Evolutionary conservation across 345 rosid species (phyloP).

Genomic region (Microcos paniculata): DNA sequence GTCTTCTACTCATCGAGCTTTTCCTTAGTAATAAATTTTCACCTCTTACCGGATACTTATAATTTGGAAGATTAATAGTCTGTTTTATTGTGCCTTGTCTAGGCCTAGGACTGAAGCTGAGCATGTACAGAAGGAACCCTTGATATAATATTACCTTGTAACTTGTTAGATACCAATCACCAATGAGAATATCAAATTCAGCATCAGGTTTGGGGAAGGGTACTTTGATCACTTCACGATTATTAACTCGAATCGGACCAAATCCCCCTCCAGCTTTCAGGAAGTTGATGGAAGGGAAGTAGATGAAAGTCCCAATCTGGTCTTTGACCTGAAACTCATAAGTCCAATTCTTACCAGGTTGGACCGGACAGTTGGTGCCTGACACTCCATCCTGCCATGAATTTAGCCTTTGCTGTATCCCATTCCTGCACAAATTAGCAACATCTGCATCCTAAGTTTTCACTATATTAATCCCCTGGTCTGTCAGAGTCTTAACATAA

Average conservation of each 20-base stretch:
- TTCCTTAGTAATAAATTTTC: neutral
- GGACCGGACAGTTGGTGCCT: constrained; percentile 79
- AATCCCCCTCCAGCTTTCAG: constrained; percentile 79
- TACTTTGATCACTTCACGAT: constrained; percentile 41
- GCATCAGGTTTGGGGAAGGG: constrained; percentile 61
- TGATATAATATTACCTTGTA: constrained; percentile 33
- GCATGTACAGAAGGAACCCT: neutral
- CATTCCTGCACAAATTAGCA: constrained; percentile 53
- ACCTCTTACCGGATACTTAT: too few relatives aligned
- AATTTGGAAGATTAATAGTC: too few relatives aligned
- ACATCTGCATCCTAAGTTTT: neutral
- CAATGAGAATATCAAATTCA: constrained; percentile 71
- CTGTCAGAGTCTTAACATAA: neutral
- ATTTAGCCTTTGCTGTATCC: constrained; percentile 62
- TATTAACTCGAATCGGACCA: constrained; percentile 57
- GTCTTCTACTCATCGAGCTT: neutral
- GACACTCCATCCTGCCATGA: constrained; percentile 87
- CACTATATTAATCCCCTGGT: neutral
- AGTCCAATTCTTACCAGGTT: constrained; percentile 65
- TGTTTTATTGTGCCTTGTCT: neutral
- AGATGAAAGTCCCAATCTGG: constrained; percentile 74
- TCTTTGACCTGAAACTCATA: constrained; percentile 68
- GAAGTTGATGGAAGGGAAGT: constrained; percentile 61
- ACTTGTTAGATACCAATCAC: constrained; percentile 61
- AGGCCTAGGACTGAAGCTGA: neutral